Evolutionary conservation across 2,329 filamentous ascomycete species (phyloP).

Genomic region (Parastagonospora nodorum): DNA sequence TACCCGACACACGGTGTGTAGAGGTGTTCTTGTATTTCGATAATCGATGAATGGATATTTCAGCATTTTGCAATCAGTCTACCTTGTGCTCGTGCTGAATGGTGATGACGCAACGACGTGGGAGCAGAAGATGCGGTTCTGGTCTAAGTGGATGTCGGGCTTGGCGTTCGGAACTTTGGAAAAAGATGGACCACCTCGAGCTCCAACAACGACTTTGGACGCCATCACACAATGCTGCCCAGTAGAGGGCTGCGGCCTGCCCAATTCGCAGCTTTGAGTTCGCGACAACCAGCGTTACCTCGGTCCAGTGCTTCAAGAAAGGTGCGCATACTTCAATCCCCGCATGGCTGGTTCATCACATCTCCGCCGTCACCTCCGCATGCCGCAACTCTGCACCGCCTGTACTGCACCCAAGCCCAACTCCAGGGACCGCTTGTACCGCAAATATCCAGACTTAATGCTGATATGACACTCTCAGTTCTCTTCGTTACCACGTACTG

Average conservation of each 20-base stretch:
- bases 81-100: background rate
- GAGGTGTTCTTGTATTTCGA: slow-evolving; percentile 9
- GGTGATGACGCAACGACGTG: slow-evolving; percentile 1
- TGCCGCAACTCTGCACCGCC: slow-evolving; percentile 3
- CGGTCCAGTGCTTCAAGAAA: slow-evolving; percentile 37
- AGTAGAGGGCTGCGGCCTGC: slow-evolving; percentile 53
- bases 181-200: slow-evolving; percentile 27
- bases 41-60: slow-evolving; percentile 14
- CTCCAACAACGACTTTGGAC: slow-evolving; percentile 25
- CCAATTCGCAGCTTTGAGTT: slow-evolving; percentile 28
- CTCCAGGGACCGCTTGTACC: background rate
- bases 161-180: slow-evolving; percentile 24
- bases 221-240: slow-evolving; percentile 52
- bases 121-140: slow-evolving; percentile 7
- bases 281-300: slow-evolving; percentile 25
- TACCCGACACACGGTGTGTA: slow-evolving; percentile 26
- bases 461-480: slow-evolving; percentile 31
- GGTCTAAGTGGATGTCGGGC: slow-evolving; percentile 16
- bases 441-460: background rate
- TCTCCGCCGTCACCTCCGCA: slow-evolving; percentile 7
- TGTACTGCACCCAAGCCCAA: background rate
- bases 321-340: slow-evolving; percentile 29
- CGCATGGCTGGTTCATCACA: slow-evolving; percentile 1
- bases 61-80: background rate
- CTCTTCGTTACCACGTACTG: slow-evolving; percentile 36